These are phyloP conservation scores for Pseudisothecium myosuroides DNA, from an alignment of 225 moss, liverwort and hornwort species.

Conservation along the genomic window DNA sequence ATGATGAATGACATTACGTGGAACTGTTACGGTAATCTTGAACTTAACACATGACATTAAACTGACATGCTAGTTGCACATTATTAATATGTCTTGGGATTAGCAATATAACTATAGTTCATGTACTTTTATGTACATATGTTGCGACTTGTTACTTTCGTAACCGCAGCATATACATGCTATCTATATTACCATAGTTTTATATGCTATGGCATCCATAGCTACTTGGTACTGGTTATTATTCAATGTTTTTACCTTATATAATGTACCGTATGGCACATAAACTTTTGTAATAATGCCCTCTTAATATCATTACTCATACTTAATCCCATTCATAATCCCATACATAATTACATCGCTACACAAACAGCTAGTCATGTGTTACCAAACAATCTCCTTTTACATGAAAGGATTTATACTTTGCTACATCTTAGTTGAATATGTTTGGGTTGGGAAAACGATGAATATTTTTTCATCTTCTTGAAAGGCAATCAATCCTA, in stretches of 20 bases:
- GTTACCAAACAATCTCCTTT: background rate
- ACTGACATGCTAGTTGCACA: background rate
- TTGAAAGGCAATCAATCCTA: background rate
- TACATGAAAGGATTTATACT: background rate
- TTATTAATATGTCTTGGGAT: background rate
- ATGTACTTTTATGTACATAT: background rate
- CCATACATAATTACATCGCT: background rate
- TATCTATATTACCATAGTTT: background rate
- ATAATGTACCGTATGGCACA: background rate
- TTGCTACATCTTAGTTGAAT: background rate
- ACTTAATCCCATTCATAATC: background rate
- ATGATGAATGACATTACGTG: background rate
- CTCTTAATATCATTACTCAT: background rate
- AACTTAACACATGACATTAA: background rate
- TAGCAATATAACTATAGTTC: background rate
- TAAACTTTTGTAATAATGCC: background rate
- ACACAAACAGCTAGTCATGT: background rate
- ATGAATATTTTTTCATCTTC: background rate
- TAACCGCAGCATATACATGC: background rate
- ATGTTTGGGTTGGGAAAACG: background rate
- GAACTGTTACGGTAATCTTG: background rate
- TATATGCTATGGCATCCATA: background rate
- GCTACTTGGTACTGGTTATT: background rate
- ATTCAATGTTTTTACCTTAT: background rate
- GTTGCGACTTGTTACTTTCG: background rate